Conservation (phyloP, 805 yeast species). For the Naumovozyma castellii region DNA sequence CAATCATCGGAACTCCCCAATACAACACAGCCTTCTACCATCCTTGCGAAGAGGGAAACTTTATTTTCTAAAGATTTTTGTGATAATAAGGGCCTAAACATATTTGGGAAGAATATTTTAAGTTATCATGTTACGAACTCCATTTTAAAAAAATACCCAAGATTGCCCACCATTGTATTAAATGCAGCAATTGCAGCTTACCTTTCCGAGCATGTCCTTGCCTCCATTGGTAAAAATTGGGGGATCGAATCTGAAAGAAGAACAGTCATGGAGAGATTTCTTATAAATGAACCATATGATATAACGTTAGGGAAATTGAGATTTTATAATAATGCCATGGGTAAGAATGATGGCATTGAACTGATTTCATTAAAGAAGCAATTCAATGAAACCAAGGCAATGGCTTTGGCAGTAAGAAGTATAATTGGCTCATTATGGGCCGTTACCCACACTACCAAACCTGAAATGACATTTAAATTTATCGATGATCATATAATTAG, state of each 20-base stretch:
- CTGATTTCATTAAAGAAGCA: constrained; percentile 33
- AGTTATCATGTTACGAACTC: constrained; percentile 69
- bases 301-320: constrained; percentile 64
- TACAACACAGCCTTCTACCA: constrained; percentile 1
- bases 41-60: not conserved
- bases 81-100: constrained; percentile 68
- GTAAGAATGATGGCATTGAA: constrained; percentile 42
- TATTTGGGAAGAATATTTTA: constrained; percentile 73
- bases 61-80: constrained; percentile 29
- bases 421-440: constrained; percentile 76
- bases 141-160: constrained; percentile 69
- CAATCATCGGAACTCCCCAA: constrained; percentile 29
- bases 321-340: constrained; percentile 29
- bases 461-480: constrained; percentile 56
- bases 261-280: constrained; percentile 52
- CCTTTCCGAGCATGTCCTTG: constrained; percentile 56
- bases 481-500: constrained; percentile 68
- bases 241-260: constrained; percentile 75
- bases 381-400: constrained; percentile 29
- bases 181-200: constrained; percentile 69
- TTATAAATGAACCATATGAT: constrained; percentile 59
- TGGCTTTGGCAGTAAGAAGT: constrained; percentile 69
- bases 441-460: constrained; percentile 38
- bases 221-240: constrained; percentile 67
- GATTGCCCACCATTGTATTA: constrained; percentile 75